A percentile compares a stretch with the other conserved stretches of the same genome.
Evolutionary conservation across 495 filamentous ascomycete genomes (phyloP).

Genomic region (Penicillium longicatenatum): DNA sequence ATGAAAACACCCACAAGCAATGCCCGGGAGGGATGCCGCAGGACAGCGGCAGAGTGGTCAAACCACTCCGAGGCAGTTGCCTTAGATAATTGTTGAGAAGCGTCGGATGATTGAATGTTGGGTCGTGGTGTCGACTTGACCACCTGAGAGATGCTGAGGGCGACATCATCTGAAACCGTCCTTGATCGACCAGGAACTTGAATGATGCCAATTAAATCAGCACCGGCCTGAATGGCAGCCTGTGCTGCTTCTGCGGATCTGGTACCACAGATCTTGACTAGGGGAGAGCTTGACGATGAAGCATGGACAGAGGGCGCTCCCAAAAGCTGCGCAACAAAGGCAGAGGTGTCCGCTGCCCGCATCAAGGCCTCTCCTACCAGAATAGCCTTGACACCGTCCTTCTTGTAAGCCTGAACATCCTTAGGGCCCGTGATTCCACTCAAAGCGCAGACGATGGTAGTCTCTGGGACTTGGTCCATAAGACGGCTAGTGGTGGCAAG

Average conservation of each 20-base stretch:
- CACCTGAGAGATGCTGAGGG: constrained; percentile 74
- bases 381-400: constrained; percentile 87
- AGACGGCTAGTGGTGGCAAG: constrained; percentile 90
- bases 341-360: constrained; percentile 75
- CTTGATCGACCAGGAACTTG: constrained; percentile 79
- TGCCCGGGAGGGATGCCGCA: constrained; percentile 62
- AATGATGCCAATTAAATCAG: constrained; percentile 92
- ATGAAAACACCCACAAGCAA: constrained; percentile 93
- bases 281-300: constrained; percentile 37
- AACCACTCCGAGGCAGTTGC: constrained; percentile 60
- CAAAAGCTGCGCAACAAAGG: constrained; percentile 81
- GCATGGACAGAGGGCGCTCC: constrained; percentile 48
- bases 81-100: constrained; percentile 26
- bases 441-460: constrained; percentile 89
- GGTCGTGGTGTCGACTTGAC: constrained; percentile 63
- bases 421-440: constrained; percentile 92
- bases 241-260: constrained; percentile 77
- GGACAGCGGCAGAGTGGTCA: constrained; percentile 52
- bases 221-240: constrained; percentile 81
- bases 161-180: constrained; percentile 73
- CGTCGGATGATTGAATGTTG: constrained; percentile 41
- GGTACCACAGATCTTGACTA: constrained; percentile 98
- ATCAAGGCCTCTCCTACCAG: constrained; percentile 96
- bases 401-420: constrained; percentile 85
- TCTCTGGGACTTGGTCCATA: constrained; percentile 79